Evolutionary conservation across 1,284 basidiomycete genomes (phyloP).

Genomic region (Cutaneotrichosporon sp.): DNA sequence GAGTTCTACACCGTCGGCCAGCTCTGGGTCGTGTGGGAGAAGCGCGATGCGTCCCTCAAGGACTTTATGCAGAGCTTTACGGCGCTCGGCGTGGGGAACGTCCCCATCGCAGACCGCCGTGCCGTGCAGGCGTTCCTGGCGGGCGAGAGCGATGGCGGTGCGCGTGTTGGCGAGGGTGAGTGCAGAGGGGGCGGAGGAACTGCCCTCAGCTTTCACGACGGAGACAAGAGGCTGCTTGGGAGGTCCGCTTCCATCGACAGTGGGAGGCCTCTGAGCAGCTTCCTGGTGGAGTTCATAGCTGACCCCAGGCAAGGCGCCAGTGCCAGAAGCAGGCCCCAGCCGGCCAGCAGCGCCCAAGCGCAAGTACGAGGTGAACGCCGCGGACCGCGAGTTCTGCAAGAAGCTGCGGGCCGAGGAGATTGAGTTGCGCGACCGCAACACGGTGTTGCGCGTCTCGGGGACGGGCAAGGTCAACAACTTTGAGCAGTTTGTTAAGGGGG

Average conservation of each 20-base stretch:
- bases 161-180: conserved; percentile 63
- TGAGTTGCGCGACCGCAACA: conserved; percentile 47
- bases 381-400: conserved; percentile 81
- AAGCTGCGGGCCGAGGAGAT: conserved; percentile 53
- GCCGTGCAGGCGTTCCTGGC: conserved; percentile 79
- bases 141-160: conserved; percentile 59
- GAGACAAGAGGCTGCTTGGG: no score
- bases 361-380: conserved; percentile 72
- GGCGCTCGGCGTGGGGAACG: conserved; percentile 70
- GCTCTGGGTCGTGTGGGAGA: conserved; percentile 75
- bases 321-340: conserved; percentile 51
- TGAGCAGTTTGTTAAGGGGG: conserved; percentile 38
- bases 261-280: no score
- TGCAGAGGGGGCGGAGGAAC: no score
- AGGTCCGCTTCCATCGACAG: no score
- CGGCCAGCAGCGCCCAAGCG: conserved; percentile 64
- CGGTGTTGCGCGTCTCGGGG: conserved; percentile 39
- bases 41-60: conserved; percentile 68
- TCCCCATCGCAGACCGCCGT: conserved; percentile 82
- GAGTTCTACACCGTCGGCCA: conserved; percentile 79
- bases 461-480: conserved; percentile 50
- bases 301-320: conserved; percentile 31
- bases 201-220: no score
- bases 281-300: no score
- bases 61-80: conserved; percentile 85